Percentiles rank a stretch among this genome's conserved stretches.
Evolutionary conservation across 345 rosid genomes (phyloP).

Genomic region (Lenwebbia sp.): DNA sequence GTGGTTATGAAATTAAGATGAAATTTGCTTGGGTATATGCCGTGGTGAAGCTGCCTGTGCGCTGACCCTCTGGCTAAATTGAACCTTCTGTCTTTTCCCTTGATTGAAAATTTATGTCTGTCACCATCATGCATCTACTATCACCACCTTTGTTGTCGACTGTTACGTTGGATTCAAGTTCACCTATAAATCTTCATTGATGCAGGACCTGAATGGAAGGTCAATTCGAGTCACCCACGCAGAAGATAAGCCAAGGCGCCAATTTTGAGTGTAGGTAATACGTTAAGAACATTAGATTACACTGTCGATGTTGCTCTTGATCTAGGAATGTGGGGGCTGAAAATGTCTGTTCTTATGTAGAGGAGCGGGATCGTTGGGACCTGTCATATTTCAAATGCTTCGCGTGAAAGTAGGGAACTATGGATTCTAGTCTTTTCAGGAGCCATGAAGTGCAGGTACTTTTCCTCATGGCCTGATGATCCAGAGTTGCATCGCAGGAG

Average conservation of each 20-base stretch:
- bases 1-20: background rate
- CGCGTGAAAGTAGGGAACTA: background rate
- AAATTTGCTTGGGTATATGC: background rate
- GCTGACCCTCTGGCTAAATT: background rate
- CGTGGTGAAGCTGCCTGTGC: background rate
- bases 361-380: background rate
- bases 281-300: background rate
- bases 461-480: background rate
- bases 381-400: background rate
- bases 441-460: background rate
- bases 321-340: background rate
- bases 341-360: background rate
- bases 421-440: background rate
- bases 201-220: conserved; percentile 87
- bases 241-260: conserved; percentile 77
- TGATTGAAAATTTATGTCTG: background rate
- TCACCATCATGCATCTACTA: background rate
- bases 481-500: background rate
- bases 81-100: background rate
- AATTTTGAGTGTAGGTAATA: conserved; percentile 29
- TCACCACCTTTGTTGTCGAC: background rate
- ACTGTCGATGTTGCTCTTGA: background rate
- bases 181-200: background rate
- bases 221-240: conserved; percentile 78
- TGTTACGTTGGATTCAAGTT: background rate